Base-by-base conservation (phyloP, 2,329 filamentous ascomycete species). In the Raffaelea albimanens region DNA sequence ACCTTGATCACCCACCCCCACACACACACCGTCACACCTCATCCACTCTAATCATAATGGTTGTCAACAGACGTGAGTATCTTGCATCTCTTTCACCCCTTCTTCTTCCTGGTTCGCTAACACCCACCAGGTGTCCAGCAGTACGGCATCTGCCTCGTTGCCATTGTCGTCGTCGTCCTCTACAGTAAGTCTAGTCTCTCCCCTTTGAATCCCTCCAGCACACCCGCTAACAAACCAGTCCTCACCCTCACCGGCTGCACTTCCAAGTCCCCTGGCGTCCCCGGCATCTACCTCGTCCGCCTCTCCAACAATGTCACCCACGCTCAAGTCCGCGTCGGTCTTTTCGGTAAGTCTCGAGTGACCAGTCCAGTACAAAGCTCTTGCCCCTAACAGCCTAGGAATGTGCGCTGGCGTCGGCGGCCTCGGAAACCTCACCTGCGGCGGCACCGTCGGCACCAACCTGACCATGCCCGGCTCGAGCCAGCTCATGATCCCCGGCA, bases 221-320 rank as follows among this genome's bases (percentile, higher is more conserved):
- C 18, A 21, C 10, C 5, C 11, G 7, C 10, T 3, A 38, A 38
- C 5, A 16, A 38, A 16, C 14, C 29, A 54, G 52, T 56, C 22
- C 52, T 57, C 41, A 40, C 50, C 3, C 50, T 57, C 11, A 44
- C 52, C 47, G 53, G 55, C 45, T 55, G 55, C 48, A 51, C 46
- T 25, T 55, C 53, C n/a, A 53, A 48, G 13, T 56, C 55, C 5
- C 55, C 55, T 29, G 53, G 55, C 25, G 31, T 56, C 5, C 53
- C 53, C 21, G 55, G 52, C 40, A 45, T 57, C 43, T 56, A 44
- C 41, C 44, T 57, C 18, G 45, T 54, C 47, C 48, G 49, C 38
- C 46, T 55, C 40, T 46, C 36, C 47, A 52, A 55, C 51, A 53
- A 51, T 38, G 18, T 33, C 13, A 53, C 51, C 11, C 19, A 46